A percentile compares a stretch with the other conserved stretches of the same genome.
Evolutionary conservation across 2,329 filamentous ascomycete species (phyloP).

Genomic region (Magnaporthales sp.): DNA sequence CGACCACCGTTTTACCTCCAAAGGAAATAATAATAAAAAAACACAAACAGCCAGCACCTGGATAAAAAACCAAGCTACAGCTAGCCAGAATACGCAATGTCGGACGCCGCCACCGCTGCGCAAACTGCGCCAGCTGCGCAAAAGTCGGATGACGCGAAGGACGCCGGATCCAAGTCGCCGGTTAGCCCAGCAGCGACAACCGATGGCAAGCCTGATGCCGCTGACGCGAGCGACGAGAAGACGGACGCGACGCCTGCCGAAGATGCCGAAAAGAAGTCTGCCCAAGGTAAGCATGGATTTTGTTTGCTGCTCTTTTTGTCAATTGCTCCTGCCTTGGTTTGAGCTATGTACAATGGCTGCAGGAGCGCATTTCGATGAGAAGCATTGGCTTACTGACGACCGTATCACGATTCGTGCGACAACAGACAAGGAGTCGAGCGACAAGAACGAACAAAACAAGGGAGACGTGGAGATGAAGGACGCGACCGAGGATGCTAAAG

Average conservation of each 20-base stretch:
- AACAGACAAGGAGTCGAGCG: conserved; percentile 15
- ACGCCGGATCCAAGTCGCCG: not conserved
- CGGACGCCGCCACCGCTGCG: not conserved
- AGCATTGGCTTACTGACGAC: not conserved
- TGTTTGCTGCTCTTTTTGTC: not conserved
- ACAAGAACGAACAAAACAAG: conserved; percentile 19
- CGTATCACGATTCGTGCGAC: not conserved
- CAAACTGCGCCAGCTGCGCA: not conserved
- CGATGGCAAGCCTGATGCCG: conserved; percentile 7
- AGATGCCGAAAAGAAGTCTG: conserved; percentile 12
- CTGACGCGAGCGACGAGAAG: conserved; percentile 9
- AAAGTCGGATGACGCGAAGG: conserved; percentile 2
- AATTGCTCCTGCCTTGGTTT: not conserved
- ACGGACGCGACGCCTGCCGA: conserved; percentile 6
- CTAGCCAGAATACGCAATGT: not conserved
- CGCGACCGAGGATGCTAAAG: conserved; percentile 24
- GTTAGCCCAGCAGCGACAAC: not conserved
- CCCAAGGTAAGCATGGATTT: not conserved
- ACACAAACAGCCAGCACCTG: not conserved
- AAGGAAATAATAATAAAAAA: not conserved
- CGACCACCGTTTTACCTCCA: not conserved
- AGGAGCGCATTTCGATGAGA: not conserved
- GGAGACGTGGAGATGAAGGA: conserved; percentile 57
- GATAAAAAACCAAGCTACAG: too few species aligned
- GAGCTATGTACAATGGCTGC: not conserved